Percentiles rank a stretch among this genome's conserved stretches.
Conservation (phyloP, 2,329 filamentous ascomycete species). For the Pseudogymnoascus sp. region DNA sequence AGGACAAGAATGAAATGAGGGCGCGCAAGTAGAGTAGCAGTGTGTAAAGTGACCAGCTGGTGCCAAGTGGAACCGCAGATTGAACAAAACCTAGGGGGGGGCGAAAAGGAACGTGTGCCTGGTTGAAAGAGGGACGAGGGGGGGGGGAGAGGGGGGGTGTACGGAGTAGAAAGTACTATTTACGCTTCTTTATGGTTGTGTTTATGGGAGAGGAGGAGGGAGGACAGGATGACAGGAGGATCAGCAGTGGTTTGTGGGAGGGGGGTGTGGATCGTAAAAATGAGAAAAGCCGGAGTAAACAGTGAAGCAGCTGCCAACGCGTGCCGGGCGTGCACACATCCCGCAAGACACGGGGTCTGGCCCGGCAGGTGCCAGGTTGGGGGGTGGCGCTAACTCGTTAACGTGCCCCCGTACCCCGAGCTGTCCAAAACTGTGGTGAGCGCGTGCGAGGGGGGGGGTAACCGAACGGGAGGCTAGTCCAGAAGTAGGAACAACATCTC, state of each 20-base stretch:
- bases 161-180: neutral
- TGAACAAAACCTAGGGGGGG: neutral
- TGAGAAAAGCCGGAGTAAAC: neutral
- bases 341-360: neutral
- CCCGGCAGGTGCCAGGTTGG: neutral
- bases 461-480: neutral
- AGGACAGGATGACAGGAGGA: too few relatives aligned
- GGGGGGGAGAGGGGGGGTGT: neutral
- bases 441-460: neutral
- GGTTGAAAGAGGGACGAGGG: neutral
- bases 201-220: too few relatives aligned
- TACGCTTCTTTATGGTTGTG: neutral
- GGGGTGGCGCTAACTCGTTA: neutral
- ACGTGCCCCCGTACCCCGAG: neutral
- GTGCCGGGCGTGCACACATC: neutral
- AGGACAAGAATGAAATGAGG: slow-evolving; percentile 2
- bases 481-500: neutral
- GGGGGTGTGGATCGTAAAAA: neutral
- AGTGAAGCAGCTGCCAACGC: neutral
- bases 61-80: neutral
- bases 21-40: neutral
- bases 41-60: neutral
- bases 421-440: neutral
- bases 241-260: too few relatives aligned
- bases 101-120: neutral